Percentiles rank a stretch among this genome's conserved stretches.
Evolutionary conservation across 2,329 filamentous ascomycete genomes (phyloP).

Genomic region (Phialophora expanda): DNA sequence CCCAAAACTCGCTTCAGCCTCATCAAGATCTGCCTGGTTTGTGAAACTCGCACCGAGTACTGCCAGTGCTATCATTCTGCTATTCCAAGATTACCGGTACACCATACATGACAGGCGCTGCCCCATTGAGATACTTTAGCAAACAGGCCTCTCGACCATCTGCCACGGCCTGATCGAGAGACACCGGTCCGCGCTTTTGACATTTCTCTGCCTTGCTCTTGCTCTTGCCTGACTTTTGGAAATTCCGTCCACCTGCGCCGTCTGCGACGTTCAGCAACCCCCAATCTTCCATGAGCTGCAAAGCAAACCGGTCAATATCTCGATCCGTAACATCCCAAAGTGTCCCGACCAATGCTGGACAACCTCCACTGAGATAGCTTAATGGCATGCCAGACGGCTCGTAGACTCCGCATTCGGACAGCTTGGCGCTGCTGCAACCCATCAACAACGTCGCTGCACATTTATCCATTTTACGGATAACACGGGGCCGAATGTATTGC

Average conservation of each 20-base stretch:
- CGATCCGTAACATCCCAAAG: constrained; percentile 98
- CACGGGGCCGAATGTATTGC: constrained; percentile 87
- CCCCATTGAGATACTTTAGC: constrained; percentile 89
- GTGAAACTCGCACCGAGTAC: background rate
- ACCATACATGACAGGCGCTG: constrained; percentile 91
- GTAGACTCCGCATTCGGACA: constrained; percentile 82
- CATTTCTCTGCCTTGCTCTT: constrained; percentile 45
- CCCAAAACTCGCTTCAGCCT: constrained; percentile 1
- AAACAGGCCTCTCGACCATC: constrained; percentile 78
- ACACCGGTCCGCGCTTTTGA: constrained; percentile 50
- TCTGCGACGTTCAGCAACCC: constrained; percentile 66
- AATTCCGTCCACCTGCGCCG: constrained; percentile 28
- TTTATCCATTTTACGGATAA: constrained; percentile 75
- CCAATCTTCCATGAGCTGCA: constrained; percentile 81
- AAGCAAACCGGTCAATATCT: constrained; percentile 92
- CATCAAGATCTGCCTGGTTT: background rate
- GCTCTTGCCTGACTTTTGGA: constrained; percentile 43
- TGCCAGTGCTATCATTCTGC: background rate
- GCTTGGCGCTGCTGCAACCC: constrained; percentile 86
- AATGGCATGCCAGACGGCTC: constrained; percentile 89
- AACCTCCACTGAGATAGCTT: constrained; percentile 88
- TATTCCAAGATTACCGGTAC: constrained; percentile 79
- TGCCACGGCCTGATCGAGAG: constrained; percentile 80
- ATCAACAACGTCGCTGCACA: constrained; percentile 88
- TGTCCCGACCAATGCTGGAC: constrained; percentile 85